These are phyloP conservation scores for Inga laurina DNA, from an alignment of 306 rosid genomes.

Conservation along the genomic window DNA sequence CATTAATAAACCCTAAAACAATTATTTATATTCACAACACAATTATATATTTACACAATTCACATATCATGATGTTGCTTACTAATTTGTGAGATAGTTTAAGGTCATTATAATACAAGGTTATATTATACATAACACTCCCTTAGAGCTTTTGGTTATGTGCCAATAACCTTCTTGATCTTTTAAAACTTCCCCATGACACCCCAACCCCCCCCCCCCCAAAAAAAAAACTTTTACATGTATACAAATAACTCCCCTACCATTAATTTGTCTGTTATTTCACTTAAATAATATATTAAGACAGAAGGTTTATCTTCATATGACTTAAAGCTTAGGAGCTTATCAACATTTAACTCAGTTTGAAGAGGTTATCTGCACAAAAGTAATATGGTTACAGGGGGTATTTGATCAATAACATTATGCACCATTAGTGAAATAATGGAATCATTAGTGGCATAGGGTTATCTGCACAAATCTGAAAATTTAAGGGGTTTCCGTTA, in stretches of 20 bases:
- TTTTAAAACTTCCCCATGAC: background rate
- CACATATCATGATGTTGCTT: background rate
- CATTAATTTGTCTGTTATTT: background rate
- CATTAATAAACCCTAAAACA: too few species aligned
- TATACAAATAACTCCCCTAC: background rate
- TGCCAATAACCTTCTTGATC: background rate
- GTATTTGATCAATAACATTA: background rate
- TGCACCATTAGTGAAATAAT: background rate
- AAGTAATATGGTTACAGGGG: background rate
- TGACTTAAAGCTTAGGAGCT: background rate
- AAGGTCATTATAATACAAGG: background rate
- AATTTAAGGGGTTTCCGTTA: background rate
- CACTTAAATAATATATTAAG: background rate
- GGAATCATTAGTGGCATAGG: background rate
- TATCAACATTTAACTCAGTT: background rate
- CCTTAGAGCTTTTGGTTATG: background rate
- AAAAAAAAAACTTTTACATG: background rate
- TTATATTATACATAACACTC: background rate
- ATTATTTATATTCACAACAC: too few species aligned
- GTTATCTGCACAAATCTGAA: background rate
- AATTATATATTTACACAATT: too few species aligned
- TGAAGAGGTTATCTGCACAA: background rate
- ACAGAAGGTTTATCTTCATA: background rate
- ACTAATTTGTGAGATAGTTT: background rate
- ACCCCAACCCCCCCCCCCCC: background rate